Conservation (phyloP, 768 basidiomycete species). For the Boletus sp. region DNA sequence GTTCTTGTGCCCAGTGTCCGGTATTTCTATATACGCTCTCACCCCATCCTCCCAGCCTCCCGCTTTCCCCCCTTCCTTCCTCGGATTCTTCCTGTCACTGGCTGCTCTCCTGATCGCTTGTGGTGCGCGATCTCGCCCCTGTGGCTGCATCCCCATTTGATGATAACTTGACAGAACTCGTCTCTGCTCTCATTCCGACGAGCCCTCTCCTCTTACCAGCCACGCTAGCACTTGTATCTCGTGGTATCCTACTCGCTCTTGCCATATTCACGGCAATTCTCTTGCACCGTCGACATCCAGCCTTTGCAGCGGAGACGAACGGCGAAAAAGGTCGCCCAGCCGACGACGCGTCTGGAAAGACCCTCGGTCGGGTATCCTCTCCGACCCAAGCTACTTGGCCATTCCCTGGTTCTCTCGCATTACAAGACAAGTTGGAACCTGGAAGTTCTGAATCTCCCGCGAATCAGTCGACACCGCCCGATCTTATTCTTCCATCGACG, state of each 20-base stretch:
- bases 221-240: slow-evolving; percentile 24
- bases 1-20: slow-evolving; percentile 19
- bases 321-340: slow-evolving; percentile 15
- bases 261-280: slow-evolving; percentile 8
- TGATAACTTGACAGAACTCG: slow-evolving; percentile 16
- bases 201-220: slow-evolving; percentile 27
- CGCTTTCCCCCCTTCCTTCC: slow-evolving; percentile 8
- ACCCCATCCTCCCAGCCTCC: slow-evolving; percentile 1
- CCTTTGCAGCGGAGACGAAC: neutral
- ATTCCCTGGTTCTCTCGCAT: slow-evolving; percentile 30
- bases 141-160: neutral
- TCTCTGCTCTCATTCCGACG: slow-evolving; percentile 25
- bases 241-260: slow-evolving; percentile 19
- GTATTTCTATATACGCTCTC: slow-evolving; percentile 26
- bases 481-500: slow-evolving; percentile 4
- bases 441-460: neutral
- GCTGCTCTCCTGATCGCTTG: slow-evolving; percentile 24
- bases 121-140: slow-evolving; percentile 19
- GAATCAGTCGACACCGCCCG: neutral
- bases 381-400: slow-evolving; percentile 33
- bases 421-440: slow-evolving; percentile 1
- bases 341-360: slow-evolving; percentile 2
- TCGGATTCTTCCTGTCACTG: slow-evolving; percentile 17
- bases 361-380: slow-evolving; percentile 25
- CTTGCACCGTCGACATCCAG: neutral